Evolutionary conservation across 305 asterid species (phyloP).

Genomic region (Coffea humblotiana): DNA sequence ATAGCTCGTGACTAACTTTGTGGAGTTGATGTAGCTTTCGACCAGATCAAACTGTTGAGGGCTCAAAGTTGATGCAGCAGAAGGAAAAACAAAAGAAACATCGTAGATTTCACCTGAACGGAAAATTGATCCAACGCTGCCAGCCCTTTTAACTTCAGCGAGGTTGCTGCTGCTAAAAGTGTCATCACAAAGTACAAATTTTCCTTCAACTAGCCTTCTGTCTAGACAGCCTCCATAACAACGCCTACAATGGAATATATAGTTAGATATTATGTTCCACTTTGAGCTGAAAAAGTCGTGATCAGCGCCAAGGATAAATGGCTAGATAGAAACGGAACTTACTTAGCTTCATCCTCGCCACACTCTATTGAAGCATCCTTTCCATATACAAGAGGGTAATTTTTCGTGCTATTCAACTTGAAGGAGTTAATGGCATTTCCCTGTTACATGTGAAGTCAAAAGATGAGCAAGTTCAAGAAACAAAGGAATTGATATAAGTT

Average conservation of each 20-base stretch:
- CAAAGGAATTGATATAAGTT: no score
- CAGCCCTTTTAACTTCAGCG: constrained; percentile 6
- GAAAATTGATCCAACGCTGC: constrained; percentile 29
- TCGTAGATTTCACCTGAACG: neutral
- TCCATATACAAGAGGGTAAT: constrained; percentile 30
- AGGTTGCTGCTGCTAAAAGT: neutral
- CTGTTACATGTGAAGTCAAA: constrained; percentile 21
- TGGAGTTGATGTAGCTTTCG: constrained; percentile 25
- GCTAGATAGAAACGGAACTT: neutral
- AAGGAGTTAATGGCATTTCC: constrained; percentile 37
- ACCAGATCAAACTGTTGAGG: constrained; percentile 10
- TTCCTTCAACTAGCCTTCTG: constrained; percentile 31
- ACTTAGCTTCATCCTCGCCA: constrained; percentile 6
- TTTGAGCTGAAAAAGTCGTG: no score
- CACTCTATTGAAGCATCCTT: constrained; percentile 15
- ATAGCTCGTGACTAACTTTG: constrained; percentile 24
- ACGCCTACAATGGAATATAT: constrained; percentile 12
- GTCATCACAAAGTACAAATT: constrained; percentile 28
- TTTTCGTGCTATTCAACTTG: constrained; percentile 16
- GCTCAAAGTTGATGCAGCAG: constrained; percentile 27
- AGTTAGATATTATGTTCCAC: no score
- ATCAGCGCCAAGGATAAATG: neutral
- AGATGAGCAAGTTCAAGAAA: no score
- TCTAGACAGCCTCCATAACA: constrained; percentile 19
- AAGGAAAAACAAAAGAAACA: constrained; percentile 23